A percentile compares a stretch with the other conserved stretches of the same genome.
phyloP scores from a whole-genome alignment of 305 asterid species.

The Rubia peregrina region DNA sequence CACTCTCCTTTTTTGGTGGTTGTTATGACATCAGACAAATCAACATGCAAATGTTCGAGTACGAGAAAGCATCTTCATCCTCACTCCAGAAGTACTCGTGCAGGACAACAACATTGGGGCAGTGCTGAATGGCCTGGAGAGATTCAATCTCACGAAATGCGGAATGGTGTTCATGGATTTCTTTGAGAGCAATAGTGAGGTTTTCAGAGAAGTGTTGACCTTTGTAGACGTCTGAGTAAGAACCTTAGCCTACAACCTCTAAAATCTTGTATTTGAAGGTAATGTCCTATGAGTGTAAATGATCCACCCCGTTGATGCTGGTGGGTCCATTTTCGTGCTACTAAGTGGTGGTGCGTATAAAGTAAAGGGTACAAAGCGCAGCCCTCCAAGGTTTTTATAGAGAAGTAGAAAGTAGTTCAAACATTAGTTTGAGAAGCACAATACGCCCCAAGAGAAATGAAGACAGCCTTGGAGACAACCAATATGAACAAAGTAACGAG shows the following conservation, averaged over 20 bases:
- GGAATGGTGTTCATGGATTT: slow-evolving; percentile 84
- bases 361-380: not conserved
- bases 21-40: slow-evolving; percentile 55
- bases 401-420: not conserved
- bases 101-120: slow-evolving; percentile 56
- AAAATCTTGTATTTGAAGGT: slow-evolving; percentile 59
- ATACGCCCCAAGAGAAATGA: not conserved
- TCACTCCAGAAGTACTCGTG: slow-evolving; percentile 88
- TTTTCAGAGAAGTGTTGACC: slow-evolving; percentile 75
- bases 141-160: slow-evolving; percentile 85
- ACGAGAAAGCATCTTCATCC: slow-evolving; percentile 88
- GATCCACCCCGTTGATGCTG: slow-evolving; percentile 86
- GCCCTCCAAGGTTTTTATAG: not conserved
- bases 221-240: slow-evolving; percentile 85
- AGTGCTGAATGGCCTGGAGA: slow-evolving; percentile 52
- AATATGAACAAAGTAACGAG: not conserved
- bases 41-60: slow-evolving; percentile 77
- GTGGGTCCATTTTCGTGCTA: slow-evolving; percentile 25
- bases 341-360: not conserved
- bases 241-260: slow-evolving; percentile 84
- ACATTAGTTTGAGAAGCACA: not conserved
- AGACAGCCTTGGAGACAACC: not conserved
- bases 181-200: slow-evolving; percentile 67
- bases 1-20: slow-evolving; percentile 44
- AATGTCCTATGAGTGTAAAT: slow-evolving; percentile 80